Percentiles rank a stretch among this genome's conserved stretches.
Evolutionary conservation across 2,329 filamentous ascomycete genomes (phyloP).

Genomic region (Xylaria sp.): DNA sequence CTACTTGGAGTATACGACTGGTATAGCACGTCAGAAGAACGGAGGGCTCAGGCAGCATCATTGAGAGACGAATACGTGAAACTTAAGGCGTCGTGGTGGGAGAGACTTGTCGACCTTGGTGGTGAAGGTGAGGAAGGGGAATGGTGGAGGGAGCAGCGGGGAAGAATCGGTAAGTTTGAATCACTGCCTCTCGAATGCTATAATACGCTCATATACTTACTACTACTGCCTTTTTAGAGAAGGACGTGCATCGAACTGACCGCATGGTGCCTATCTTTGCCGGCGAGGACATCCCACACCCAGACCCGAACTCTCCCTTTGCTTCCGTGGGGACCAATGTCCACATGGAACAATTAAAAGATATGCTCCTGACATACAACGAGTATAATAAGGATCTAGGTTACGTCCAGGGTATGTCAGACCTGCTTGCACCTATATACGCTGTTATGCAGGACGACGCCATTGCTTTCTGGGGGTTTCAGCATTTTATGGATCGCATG

Average conservation of each 20-base stretch:
- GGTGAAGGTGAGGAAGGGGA: conserved; percentile 85
- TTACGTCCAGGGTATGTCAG: conserved; percentile 99
- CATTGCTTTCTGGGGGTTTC: conserved; percentile 95
- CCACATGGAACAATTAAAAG: conserved; percentile 98
- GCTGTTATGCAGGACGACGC: conserved; percentile 98
- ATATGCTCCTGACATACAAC: conserved; percentile 98
- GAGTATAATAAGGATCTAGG: conserved; percentile 96
- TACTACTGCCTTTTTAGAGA: conserved; percentile 69
- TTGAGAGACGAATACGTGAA: conserved; percentile 93
- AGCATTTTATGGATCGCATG: conserved; percentile 97
- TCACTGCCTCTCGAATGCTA: conserved; percentile 13
- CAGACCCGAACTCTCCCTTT: conserved; percentile 95
- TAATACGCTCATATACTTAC: conserved; percentile 37
- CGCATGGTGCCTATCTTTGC: conserved; percentile 94
- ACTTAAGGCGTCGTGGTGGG: conserved; percentile 97
- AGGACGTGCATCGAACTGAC: conserved; percentile 97
- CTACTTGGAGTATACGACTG: conserved; percentile 91
- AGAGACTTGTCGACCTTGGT: conserved; percentile 84
- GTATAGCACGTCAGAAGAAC: conserved; percentile 88
- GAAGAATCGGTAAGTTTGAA: conserved; percentile 81
- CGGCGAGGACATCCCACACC: conserved; percentile 95
- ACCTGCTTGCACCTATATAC: conserved; percentile 94
- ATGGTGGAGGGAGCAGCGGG: conserved; percentile 96
- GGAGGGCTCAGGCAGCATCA: conserved; percentile 83
- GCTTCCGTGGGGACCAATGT: conserved; percentile 94